These are phyloP conservation scores for Biscutella laevigata DNA, from an alignment of 441 rosid species.

Conservation along the genomic window DNA sequence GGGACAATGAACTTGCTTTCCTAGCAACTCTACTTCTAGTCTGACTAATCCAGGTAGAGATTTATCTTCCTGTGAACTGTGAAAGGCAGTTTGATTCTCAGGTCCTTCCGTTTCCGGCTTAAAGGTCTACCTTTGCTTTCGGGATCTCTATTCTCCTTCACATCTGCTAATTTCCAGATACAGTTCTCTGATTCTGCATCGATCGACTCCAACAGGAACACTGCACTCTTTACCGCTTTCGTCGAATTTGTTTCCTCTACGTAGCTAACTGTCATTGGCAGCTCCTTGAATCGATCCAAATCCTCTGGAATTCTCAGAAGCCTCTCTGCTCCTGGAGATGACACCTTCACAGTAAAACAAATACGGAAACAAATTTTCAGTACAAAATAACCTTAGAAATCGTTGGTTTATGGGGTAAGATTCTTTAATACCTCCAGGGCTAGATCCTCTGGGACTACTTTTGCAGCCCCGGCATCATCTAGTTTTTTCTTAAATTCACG, in stretches of 20 bases:
- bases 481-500: slow-evolving; percentile 62
- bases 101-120: slow-evolving; percentile 70
- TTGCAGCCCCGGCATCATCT: slow-evolving; percentile 64
- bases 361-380: not conserved
- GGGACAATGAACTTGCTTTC: not conserved
- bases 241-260: slow-evolving; percentile 33
- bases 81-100: slow-evolving; percentile 57
- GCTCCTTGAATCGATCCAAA: slow-evolving; percentile 54
- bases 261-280: slow-evolving; percentile 69
- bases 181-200: slow-evolving; percentile 56
- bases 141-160: slow-evolving; percentile 74
- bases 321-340: slow-evolving; percentile 93
- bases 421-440: slow-evolving; percentile 58
- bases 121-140: slow-evolving; percentile 71
- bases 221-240: slow-evolving; percentile 38
- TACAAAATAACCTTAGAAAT: no score
- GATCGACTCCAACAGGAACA: slow-evolving; percentile 52
- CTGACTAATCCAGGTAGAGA: slow-evolving; percentile 49
- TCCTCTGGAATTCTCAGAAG: slow-evolving; percentile 68
- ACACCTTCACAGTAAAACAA: slow-evolving; percentile 43
- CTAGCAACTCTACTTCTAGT: slow-evolving; percentile 13
- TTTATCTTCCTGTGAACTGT: slow-evolving; percentile 42
- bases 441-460: slow-evolving; percentile 64
- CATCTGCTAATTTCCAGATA: slow-evolving; percentile 79
- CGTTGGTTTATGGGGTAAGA: not conserved